A percentile compares a stretch with the other conserved stretches of the same genome.
phyloP scores from a whole-genome alignment of 371 early-diverging fungal species.

The Saksenaea oblongispora region DNA sequence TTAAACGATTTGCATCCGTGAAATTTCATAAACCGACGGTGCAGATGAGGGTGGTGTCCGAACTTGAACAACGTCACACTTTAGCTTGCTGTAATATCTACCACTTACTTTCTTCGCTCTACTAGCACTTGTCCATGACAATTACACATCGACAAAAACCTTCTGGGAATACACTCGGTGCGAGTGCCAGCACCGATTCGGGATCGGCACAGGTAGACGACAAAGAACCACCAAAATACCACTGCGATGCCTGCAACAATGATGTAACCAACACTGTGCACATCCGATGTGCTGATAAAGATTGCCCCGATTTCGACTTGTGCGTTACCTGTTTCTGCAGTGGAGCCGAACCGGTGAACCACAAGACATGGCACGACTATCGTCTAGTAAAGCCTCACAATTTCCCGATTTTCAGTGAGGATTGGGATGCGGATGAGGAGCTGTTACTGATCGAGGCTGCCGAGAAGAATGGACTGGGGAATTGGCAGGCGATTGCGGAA shows the following conservation, averaged over 20 bases:
- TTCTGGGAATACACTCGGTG: conserved; percentile 26
- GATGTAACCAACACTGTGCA: conserved; percentile 89
- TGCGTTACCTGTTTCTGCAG: conserved; percentile 94
- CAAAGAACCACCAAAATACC: conserved; percentile 66
- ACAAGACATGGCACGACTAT: conserved; percentile 88
- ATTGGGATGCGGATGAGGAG: conserved; percentile 99
- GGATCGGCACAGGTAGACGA: conserved; percentile 35
- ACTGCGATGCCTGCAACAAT: conserved; percentile 91
- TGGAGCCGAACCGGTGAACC: conserved; percentile 83
- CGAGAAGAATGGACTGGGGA: conserved; percentile 94
- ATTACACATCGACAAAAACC: conserved; percentile 52
- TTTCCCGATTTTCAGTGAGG: conserved; percentile 82
- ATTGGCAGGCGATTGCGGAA: conserved; percentile 95
- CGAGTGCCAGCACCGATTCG: conserved; percentile 20
- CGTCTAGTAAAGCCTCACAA: conserved; percentile 85
- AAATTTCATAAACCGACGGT: no score
- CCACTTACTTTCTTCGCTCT: neutral
- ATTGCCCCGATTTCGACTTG: conserved; percentile 93
- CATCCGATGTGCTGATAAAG: conserved; percentile 81
- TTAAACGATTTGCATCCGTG: no score
- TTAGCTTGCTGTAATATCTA: neutral
- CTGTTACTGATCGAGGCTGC: conserved; percentile 91
- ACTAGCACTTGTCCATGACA: conserved; percentile 29
- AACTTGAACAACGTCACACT: neutral
- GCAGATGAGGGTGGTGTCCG: no score